Conservation (phyloP, 768 basidiomycete species). For the Rossbeevera mucosa region DNA sequence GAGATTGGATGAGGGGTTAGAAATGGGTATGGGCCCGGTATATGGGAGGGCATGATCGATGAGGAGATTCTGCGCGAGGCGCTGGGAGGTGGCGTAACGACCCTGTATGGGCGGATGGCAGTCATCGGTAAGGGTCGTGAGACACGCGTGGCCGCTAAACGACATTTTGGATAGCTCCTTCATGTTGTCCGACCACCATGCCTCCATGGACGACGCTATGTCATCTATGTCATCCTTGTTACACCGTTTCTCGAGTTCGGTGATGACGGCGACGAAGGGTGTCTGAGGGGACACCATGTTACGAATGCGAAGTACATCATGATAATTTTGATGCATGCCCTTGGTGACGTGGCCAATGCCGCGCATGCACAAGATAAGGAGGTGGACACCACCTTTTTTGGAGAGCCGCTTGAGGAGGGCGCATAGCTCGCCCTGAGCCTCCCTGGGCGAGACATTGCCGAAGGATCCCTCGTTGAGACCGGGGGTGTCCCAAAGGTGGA, state of each 20-base stretch:
- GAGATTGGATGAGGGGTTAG: neutral
- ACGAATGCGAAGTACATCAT: conserved; percentile 14
- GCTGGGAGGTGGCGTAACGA: conserved; percentile 14
- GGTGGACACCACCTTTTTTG: conserved; percentile 24
- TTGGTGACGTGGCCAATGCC: conserved; percentile 16
- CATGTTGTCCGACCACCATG: conserved; percentile 19
- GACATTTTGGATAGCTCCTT: conserved; percentile 5
- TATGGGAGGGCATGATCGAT: conserved; percentile 19
- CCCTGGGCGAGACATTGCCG: conserved; percentile 20
- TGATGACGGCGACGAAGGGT: conserved; percentile 24
- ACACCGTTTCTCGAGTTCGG: conserved; percentile 24
- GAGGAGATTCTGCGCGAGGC: conserved; percentile 20
- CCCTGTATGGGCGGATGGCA: conserved; percentile 15
- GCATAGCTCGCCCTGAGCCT: conserved; percentile 17
- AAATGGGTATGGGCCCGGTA: neutral
- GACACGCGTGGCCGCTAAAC: conserved; percentile 19
- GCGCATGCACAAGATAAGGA: conserved; percentile 25
- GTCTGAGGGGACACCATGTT: conserved; percentile 17
- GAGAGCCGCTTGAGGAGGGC: conserved; percentile 15
- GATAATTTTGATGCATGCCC: conserved; percentile 21
- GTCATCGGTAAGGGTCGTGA: conserved; percentile 22
- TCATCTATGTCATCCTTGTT: conserved; percentile 2
- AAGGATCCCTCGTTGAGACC: conserved; percentile 22
- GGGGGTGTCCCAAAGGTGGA: conserved; percentile 24
- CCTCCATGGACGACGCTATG: conserved; percentile 20